Evolutionary conservation across 2,329 filamentous ascomycete genomes (phyloP).

Genomic region (Colletotrichum higginsianum): DNA sequence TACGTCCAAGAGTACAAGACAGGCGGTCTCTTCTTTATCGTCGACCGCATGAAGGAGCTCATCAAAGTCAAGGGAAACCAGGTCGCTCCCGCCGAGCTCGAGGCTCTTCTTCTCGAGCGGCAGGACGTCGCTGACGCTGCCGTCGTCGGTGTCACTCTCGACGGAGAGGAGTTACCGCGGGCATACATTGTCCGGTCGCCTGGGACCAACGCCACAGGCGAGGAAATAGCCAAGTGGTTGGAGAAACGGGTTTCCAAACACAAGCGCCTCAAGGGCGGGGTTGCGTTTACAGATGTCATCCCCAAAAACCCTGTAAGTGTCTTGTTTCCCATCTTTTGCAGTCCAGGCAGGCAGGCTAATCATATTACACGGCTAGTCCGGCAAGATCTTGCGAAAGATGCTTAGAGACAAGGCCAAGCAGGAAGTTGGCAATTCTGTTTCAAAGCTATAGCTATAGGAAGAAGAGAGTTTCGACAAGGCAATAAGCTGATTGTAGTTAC

Average conservation of each 20-base stretch:
- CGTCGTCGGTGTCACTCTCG: conserved; percentile 71
- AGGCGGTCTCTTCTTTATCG: conserved; percentile 70
- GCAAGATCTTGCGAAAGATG: conserved; percentile 75
- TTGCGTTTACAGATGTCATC: conserved; percentile 76
- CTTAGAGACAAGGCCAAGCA: conserved; percentile 70
- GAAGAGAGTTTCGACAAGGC: neutral
- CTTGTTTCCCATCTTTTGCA: neutral
- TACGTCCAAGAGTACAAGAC: conserved; percentile 72
- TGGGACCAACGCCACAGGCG: conserved; percentile 60
- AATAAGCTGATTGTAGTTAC: neutral
- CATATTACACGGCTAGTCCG: conserved; percentile 60
- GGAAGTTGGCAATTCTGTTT: conserved; percentile 62
- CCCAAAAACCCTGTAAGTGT: conserved; percentile 69
- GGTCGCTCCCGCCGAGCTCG: conserved; percentile 69
- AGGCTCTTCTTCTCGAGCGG: conserved; percentile 55
- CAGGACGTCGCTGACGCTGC: conserved; percentile 72
- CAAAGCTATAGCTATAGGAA: conserved; percentile 19
- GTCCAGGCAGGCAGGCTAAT: conserved; percentile 22
- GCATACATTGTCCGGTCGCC: conserved; percentile 72
- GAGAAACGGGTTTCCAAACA: conserved; percentile 73
- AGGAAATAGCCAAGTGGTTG: conserved; percentile 76
- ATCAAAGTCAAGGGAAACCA: conserved; percentile 75
- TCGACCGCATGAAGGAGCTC: conserved; percentile 80
- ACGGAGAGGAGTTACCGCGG: conserved; percentile 72
- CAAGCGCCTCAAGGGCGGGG: conserved; percentile 79